Conservation (phyloP, 805 yeast species). For the Cyberlindnera maclurae region DNA sequence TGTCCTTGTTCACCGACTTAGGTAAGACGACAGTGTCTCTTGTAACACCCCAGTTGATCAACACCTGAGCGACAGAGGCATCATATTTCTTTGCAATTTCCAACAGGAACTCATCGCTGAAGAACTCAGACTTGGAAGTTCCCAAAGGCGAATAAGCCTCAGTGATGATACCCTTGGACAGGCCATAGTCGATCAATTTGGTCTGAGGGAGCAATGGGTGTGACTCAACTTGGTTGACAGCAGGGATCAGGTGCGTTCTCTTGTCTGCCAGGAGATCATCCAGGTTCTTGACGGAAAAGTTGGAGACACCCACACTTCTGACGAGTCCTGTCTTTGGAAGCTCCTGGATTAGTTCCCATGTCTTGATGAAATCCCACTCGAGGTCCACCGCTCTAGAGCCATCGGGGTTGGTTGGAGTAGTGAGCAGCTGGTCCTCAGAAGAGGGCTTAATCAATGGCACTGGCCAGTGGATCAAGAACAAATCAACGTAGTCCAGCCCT, state of each 20-base stretch:
- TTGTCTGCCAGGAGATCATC: slow-evolving; percentile 5
- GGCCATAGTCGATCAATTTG: slow-evolving; percentile 10
- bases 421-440: not conserved
- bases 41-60: slow-evolving; percentile 53
- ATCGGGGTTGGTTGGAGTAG: slow-evolving; percentile 35
- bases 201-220: slow-evolving; percentile 16
- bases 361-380: slow-evolving; percentile 42
- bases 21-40: slow-evolving; percentile 52
- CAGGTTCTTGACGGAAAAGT: slow-evolving; percentile 12
- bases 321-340: slow-evolving; percentile 7
- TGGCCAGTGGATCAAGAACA: slow-evolving; percentile 81
- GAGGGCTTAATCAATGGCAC: slow-evolving; percentile 32
- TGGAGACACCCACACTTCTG: slow-evolving; percentile 17
- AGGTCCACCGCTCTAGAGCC: slow-evolving; percentile 39
- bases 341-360: slow-evolving; percentile 16
- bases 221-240: slow-evolving; percentile 15
- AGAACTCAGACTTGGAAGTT: slow-evolving; percentile 13
- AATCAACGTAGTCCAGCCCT: slow-evolving; percentile 68
- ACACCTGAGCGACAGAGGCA: slow-evolving; percentile 47
- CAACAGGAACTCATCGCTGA: slow-evolving; percentile 32
- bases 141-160: slow-evolving; percentile 19
- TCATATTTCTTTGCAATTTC: slow-evolving; percentile 41
- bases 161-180: slow-evolving; percentile 11
- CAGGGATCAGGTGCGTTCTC: too few relatives aligned
- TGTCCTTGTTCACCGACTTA: slow-evolving; percentile 37